Evolutionary conservation across 345 rosid species (phyloP).

Genomic region (Pugionium cornutum): DNA sequence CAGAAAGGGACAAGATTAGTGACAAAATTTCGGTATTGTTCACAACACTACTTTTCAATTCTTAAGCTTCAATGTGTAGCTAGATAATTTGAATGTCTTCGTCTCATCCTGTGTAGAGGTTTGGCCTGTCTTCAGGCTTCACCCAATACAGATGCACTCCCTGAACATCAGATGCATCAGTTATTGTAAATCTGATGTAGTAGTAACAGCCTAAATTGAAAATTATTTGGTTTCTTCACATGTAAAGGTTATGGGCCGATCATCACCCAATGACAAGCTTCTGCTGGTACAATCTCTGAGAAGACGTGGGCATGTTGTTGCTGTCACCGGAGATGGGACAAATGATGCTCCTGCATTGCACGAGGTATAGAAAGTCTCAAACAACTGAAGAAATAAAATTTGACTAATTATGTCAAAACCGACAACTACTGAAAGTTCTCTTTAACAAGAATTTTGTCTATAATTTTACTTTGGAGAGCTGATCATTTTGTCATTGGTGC

Average conservation of each 20-base stretch:
- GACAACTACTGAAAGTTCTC: neutral
- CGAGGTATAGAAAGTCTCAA: conserved; percentile 53
- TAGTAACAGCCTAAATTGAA: conserved; percentile 16
- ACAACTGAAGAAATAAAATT: neutral
- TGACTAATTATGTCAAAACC: neutral
- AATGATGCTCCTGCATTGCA: conserved; percentile 93
- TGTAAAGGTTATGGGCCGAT: conserved; percentile 85
- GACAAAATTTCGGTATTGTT: conserved; percentile 68
- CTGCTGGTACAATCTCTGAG: conserved; percentile 81
- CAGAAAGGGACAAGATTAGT: conserved; percentile 65
- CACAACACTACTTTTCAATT: neutral
- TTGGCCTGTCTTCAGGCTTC: conserved; percentile 9
- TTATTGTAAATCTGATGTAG: conserved; percentile 11
- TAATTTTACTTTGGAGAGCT: neutral
- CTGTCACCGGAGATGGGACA: conserved; percentile 94
- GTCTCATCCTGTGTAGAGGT: conserved; percentile 8
- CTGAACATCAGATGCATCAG: conserved; percentile 2
- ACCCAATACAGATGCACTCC: neutral
- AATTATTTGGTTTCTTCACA: conserved; percentile 17
- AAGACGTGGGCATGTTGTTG: conserved; percentile 72
- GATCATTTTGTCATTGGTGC: conserved; percentile 7
- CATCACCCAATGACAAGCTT: conserved; percentile 89
- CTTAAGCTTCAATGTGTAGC: neutral
- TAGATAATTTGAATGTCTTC: conserved; percentile 12
- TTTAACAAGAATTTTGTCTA: neutral